Percentiles rank a stretch among this genome's conserved stretches.
Evolutionary conservation across 2,329 filamentous ascomycete genomes (phyloP).

Genomic region (Colletotrichum sp.): DNA sequence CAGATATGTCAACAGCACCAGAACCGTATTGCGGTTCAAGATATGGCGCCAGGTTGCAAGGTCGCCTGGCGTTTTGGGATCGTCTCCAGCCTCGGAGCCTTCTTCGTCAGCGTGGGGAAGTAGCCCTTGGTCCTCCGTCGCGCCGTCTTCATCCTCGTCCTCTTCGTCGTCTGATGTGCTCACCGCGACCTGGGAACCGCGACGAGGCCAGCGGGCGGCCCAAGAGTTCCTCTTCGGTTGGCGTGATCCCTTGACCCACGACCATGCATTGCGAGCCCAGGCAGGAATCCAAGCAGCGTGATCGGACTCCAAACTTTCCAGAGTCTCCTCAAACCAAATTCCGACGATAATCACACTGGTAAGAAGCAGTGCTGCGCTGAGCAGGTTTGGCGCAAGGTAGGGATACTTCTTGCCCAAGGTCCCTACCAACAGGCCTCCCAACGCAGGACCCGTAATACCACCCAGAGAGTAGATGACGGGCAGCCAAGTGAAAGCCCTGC

Average conservation of each 20-base stretch:
- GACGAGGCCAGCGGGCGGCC: constrained; percentile 43
- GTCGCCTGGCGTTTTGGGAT: constrained; percentile 55
- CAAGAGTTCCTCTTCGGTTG: constrained; percentile 35
- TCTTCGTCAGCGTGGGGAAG: constrained; percentile 35
- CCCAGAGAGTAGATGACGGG: constrained; percentile 96
- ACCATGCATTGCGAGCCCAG: constrained; percentile 36
- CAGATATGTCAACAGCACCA: constrained; percentile 84
- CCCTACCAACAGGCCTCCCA: constrained; percentile 85
- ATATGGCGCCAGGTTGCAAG: constrained; percentile 59
- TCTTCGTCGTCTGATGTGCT: constrained; percentile 28
- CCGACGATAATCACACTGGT: constrained; percentile 75
- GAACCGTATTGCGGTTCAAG: constrained; percentile 79
- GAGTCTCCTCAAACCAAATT: constrained; percentile 87
- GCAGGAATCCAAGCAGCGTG: constrained; percentile 32
- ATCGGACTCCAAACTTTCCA: constrained; percentile 56
- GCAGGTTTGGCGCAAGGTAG: constrained; percentile 83
- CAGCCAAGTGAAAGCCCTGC: constrained; percentile 89
- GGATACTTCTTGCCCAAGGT: constrained; percentile 69
- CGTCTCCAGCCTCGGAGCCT: constrained; percentile 53
- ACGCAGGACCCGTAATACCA: constrained; percentile 87
- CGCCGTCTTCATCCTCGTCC: constrained; percentile 19
- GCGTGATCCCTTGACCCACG: constrained; percentile 28
- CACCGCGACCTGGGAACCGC: constrained; percentile 19
- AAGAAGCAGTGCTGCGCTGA: constrained; percentile 74
- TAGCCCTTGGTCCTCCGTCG: constrained; percentile 25